Evolutionary conservation across 2,329 filamentous ascomycete genomes (phyloP), one percentile per base, ranked within the genome.

Genomic region (Hypoxylon sp.): DNA sequence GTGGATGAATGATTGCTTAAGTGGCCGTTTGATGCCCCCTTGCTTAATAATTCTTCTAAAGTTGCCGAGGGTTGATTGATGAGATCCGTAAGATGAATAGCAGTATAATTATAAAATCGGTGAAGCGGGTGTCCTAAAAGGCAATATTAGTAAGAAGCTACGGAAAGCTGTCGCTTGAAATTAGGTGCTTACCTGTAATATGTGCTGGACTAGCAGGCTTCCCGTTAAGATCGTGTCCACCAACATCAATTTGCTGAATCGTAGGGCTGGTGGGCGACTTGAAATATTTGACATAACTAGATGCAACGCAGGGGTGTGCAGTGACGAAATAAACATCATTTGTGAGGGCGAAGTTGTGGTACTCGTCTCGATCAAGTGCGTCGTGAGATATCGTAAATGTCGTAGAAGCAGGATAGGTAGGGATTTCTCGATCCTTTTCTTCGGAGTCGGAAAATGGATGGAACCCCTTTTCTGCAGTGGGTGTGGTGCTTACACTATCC

Each of bases 241-340:
- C 75, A 11, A 83, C 71, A 54, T 83, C 79, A 46, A 80, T 78
- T 51, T 83, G 78, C 61, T 79, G 80, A 42, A 83, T 82, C 1
- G 79, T 82, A 13, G 83, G 81, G 62, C 81, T 86, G 1, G 78
- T 78, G 0, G 82, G 79, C 9, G 82, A 82, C 63, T 80, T 83
- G 40, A 86, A 64, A 45, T 86, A 78, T 55, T 77, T 79, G 2
- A 83, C 79, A 46, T 79, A 75, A 40, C 76, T 75, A 1, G 82
- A 83, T 1, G 81, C 78, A 4, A 81, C 77, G 60, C 85, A 88
- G 0, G 85, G 85, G 59, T 87, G 83, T 0, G 83, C 83, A 1
- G 85, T 87, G 12, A 87, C 81, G 64, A 88, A 88, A 60, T 79
- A 80, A 15, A 87, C 76, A 50, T 88, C 84, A 57, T 83, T 80